phyloP scores from a whole-genome alignment of 352 stramenopile genomes.

The Pythium vanterpoolii region DNA sequence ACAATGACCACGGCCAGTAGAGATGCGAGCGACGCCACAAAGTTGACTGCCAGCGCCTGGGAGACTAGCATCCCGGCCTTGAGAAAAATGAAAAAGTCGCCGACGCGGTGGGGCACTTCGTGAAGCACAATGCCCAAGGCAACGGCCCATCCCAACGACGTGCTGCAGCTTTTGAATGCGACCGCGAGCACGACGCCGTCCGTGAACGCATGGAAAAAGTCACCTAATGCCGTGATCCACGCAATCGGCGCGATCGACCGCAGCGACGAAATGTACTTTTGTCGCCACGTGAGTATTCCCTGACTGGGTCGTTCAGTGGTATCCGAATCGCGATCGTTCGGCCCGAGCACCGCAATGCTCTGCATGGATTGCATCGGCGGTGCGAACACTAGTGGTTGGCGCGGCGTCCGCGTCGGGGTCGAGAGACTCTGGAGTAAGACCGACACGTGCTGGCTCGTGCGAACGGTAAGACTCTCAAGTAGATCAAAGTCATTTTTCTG shows the following conservation, averaged over 20 bases:
- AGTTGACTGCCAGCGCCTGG: conserved; percentile 26
- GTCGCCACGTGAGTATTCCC: conserved; percentile 3
- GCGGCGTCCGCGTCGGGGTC: background rate
- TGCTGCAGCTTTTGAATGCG: conserved; percentile 29
- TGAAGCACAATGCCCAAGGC: conserved; percentile 30
- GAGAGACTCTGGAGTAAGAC: conserved; percentile 9
- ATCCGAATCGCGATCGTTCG: conserved; percentile 5
- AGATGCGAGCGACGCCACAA: conserved; percentile 26
- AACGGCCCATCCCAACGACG: conserved; percentile 28
- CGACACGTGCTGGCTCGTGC: conserved; percentile 10
- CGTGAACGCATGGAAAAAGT: conserved; percentile 32
- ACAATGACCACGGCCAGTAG: conserved; percentile 24
- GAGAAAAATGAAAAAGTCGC: conserved; percentile 33
- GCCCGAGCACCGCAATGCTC: conserved; percentile 1
- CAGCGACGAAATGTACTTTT: conserved; percentile 21
- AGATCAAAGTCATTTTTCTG: conserved; percentile 9
- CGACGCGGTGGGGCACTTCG: conserved; percentile 31
- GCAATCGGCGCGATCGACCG: conserved; percentile 21
- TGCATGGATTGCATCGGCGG: background rate
- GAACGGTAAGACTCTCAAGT: conserved; percentile 10
- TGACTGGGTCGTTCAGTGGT: background rate
- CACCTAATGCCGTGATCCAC: conserved; percentile 31
- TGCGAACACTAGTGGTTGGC: background rate
- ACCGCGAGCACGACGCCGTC: conserved; percentile 33
- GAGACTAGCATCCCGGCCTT: conserved; percentile 26